These are phyloP conservation scores for Pseudotsuga menziesii DNA, from an alignment of 75 land plant species.

Conservation along the genomic window DNA sequence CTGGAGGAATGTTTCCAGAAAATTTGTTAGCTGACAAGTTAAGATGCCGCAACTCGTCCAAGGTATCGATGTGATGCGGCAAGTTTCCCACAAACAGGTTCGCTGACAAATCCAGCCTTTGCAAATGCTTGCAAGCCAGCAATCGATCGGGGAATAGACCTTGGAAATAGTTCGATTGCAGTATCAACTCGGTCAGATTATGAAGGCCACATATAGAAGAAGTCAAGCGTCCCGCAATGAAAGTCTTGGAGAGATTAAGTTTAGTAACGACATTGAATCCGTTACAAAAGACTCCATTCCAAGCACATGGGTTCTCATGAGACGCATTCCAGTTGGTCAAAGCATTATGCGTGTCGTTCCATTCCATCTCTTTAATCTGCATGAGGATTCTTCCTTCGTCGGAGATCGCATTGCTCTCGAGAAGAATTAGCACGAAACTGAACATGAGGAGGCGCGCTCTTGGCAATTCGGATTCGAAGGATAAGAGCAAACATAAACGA, in stretches of 20 bases:
- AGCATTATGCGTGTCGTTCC: not conserved
- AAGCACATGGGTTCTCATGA: not conserved
- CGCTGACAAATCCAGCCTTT: slow-evolving; percentile 19
- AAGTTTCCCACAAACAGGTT: slow-evolving; percentile 35
- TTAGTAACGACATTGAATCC: not conserved
- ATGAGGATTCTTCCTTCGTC: not conserved
- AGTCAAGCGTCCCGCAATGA: not conserved
- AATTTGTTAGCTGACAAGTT: not conserved
- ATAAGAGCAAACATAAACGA: too few species aligned
- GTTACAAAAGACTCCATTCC: not conserved
- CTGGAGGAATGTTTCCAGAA: not conserved
- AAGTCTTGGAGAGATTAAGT: not conserved
- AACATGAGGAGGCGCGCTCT: too few species aligned
- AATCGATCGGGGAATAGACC: not conserved
- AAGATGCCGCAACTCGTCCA: not conserved
- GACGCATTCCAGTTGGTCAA: not conserved
- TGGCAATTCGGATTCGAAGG: not conserved
- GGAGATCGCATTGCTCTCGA: too few species aligned
- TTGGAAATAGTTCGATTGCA: not conserved
- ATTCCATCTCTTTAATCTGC: not conserved
- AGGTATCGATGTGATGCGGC: slow-evolving; percentile 35
- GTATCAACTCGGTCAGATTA: not conserved
- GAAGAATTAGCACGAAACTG: not conserved
- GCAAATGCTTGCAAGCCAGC: too few species aligned
- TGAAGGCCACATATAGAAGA: not conserved